phyloP scores from a whole-genome alignment of 1,284 basidiomycete genomes.

The Fomitopsis betulina region DNA sequence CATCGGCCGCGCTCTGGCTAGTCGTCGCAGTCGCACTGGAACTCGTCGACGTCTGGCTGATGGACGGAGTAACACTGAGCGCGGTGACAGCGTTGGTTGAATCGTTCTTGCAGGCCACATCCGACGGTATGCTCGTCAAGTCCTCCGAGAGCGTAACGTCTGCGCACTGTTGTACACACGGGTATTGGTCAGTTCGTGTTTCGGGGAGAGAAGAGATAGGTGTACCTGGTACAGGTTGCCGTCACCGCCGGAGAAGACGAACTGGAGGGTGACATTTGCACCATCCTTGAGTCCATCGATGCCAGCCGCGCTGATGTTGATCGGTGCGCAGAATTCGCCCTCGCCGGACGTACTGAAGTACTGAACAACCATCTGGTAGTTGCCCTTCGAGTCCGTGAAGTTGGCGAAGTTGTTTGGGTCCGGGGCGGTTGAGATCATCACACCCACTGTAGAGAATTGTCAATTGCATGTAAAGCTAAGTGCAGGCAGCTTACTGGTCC shows the following conservation, averaged over 20 bases:
- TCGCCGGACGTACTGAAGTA: slow-evolving; percentile 49
- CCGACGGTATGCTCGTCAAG: slow-evolving; percentile 33
- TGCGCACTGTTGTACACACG: slow-evolving; percentile 45
- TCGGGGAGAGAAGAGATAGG: background rate
- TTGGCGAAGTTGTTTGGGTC: slow-evolving; percentile 63
- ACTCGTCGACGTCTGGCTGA: slow-evolving; percentile 12
- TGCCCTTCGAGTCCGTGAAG: slow-evolving; percentile 24
- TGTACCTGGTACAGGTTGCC: slow-evolving; percentile 60
- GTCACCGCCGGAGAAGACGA: slow-evolving; percentile 62
- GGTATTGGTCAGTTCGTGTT: background rate
- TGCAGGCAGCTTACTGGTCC: slow-evolving; percentile 41
- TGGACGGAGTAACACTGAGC: slow-evolving; percentile 3
- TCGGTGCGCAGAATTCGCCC: slow-evolving; percentile 57
- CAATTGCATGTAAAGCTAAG: background rate
- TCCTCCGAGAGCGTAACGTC: slow-evolving; percentile 54
- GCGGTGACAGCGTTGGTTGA: slow-evolving; percentile 10
- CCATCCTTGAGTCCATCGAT: slow-evolving; percentile 48
- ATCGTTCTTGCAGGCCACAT: slow-evolving; percentile 27
- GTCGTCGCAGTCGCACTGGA: slow-evolving; percentile 7
- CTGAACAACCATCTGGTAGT: slow-evolving; percentile 28
- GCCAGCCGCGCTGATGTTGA: slow-evolving; percentile 49
- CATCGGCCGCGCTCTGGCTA: slow-evolving; percentile 15
- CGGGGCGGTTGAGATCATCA: slow-evolving; percentile 48
- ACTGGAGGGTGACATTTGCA: slow-evolving; percentile 57
- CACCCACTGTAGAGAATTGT: slow-evolving; percentile 36